These are phyloP conservation scores for Lizonia empirigonia DNA, from an alignment of 2,329 filamentous ascomycete genomes.

Conservation along the genomic window DNA sequence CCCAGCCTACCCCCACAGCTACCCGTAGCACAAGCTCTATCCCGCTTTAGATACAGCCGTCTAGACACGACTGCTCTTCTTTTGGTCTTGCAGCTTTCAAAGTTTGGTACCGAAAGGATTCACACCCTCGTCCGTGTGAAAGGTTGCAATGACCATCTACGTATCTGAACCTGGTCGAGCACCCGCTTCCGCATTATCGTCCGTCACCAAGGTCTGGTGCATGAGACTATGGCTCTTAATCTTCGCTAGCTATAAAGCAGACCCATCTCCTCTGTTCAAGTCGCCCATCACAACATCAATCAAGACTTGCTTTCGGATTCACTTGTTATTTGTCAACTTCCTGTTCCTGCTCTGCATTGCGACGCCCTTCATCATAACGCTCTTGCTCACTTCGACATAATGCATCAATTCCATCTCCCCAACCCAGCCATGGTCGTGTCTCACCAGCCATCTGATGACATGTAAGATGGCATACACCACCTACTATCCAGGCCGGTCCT, in stretches of 20 bases:
- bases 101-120: conserved; percentile 19
- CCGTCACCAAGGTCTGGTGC: conserved; percentile 16
- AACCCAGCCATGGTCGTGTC: conserved; percentile 17
- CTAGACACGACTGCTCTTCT: conserved; percentile 15
- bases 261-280: neutral
- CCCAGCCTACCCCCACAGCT: conserved; percentile 13
- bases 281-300: conserved; percentile 1
- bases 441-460: conserved; percentile 7
- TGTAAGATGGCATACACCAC: conserved; percentile 4
- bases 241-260: conserved; percentile 12
- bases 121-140: conserved; percentile 11
- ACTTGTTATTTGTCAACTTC: conserved; percentile 14
- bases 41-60: conserved; percentile 1
- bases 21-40: conserved; percentile 6
- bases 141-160: conserved; percentile 16
- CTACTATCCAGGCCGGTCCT: neutral
- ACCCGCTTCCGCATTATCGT: conserved; percentile 23
- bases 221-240: conserved; percentile 5
- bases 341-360: conserved; percentile 1
- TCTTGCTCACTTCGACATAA: conserved; percentile 2
- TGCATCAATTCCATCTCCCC: conserved; percentile 17
- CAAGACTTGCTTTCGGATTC: conserved; percentile 2
- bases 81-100: conserved; percentile 7
- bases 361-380: conserved; percentile 1
- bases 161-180: conserved; percentile 7